Base-by-base conservation (phyloP, 164 flowering plant species). In the Euptelea pleiosperma region DNA sequence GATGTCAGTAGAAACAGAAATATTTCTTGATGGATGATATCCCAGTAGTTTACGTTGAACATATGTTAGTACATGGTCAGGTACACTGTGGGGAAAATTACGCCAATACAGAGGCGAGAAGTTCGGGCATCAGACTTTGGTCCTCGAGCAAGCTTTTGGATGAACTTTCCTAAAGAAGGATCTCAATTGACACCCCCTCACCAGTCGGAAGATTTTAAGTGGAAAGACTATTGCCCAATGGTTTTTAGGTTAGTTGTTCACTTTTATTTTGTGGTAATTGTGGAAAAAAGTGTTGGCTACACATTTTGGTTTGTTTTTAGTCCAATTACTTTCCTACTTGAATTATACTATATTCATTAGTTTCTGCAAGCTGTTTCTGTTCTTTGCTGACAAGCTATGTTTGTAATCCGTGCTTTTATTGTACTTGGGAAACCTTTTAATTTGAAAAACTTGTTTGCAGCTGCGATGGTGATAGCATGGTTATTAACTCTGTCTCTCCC, bases 201-300 rank as follows among this genome's bases (percentile, higher is more conserved):
- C 62, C 93, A 79, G 34, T 85, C 96, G 0, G 96, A 81, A 22
- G 99, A 79, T 69, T 94, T 94, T 63, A 89, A 79, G 72, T 94
- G 99, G 99, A 94, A 94, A 65, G 96, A 89, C 52, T 91, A 91
- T 42, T 94, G 99, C 68, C 98, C 99, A 37, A 91, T 94, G 97
- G 99, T 94, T 60, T 94, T 94, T 81, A 91, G 97, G 99, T 94
- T 64, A 39, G 77, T 63, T 21, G 16, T 34, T 64, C 28, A 22
- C 42, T 12, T 49, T 37, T 12, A 33, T 50, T 29, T 40, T 36
- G 15, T 56, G 48, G 48, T 28, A 40, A 30, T 39, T 26, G 47
- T 12, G 41, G 40, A 35, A 52, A n/a, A n/a, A n/a, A 33, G 16
- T 35, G n/a, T 34, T 29, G 24, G 54, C 22, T 30, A 21, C 7